Percentiles rank a stretch among this genome's conserved stretches.
phyloP scores from a whole-genome alignment of 108 stramenopile genomes.

The Skeletonema marinoi region DNA sequence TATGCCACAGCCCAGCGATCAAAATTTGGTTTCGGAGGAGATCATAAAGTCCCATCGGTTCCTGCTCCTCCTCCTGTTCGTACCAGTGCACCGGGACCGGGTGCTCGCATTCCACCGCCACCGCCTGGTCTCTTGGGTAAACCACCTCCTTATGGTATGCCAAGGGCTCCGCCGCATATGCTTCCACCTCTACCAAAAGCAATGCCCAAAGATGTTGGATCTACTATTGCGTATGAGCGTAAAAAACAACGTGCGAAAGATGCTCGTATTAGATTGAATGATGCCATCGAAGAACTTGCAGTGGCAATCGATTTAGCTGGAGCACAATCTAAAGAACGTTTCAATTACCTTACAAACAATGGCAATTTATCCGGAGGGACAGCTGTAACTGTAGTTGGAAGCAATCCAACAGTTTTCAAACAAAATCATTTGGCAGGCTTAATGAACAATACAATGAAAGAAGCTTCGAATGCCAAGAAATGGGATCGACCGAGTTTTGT shows the following conservation, averaged over 20 bases:
- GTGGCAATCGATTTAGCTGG: conserved; percentile 77
- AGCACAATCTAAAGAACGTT: conserved; percentile 67
- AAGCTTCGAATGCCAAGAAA: conserved; percentile 76
- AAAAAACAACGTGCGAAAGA: conserved; percentile 90
- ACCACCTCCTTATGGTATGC: background rate
- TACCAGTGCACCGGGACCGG: background rate
- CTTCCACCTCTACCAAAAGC: conserved; percentile 4
- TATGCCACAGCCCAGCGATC: conserved; percentile 59
- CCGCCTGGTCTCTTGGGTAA: background rate
- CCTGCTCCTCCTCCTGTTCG: conserved; percentile 57
- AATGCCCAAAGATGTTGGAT: conserved; percentile 21
- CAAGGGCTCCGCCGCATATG: conserved; percentile 3
- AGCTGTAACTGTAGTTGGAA: background rate
- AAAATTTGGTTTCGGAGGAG: conserved; percentile 75
- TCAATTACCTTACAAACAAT: conserved; percentile 36
- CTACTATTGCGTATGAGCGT: conserved; percentile 68
- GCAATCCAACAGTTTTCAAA: background rate
- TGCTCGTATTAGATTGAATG: conserved; percentile 80
- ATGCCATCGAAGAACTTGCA: conserved; percentile 76
- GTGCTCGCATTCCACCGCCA: conserved; percentile 6
- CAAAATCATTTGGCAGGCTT: conserved; percentile 21
- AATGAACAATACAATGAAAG: conserved; percentile 57
- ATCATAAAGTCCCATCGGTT: conserved; percentile 72
- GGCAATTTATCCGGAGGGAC: background rate
- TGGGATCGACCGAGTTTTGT: conserved; percentile 87